Base-by-base conservation (phyloP, 2,329 filamentous ascomycete genomes). In the Ceratocystis cacaofunesta region DNA sequence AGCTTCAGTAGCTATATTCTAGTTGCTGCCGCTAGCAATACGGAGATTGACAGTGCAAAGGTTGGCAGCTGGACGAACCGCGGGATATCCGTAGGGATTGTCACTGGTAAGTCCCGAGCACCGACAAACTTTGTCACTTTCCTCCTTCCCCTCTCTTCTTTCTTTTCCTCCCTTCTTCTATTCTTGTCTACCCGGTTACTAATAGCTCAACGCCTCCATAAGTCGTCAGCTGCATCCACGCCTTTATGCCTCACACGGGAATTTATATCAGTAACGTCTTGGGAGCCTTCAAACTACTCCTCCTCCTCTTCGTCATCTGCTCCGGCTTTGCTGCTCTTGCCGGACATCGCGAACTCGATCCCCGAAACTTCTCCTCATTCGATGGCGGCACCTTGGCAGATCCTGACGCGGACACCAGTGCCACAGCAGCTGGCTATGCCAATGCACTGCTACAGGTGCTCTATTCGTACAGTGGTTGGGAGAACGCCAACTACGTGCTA, bases 401-500 rank as follows among this genome's bases (percentile, higher is more conserved):
- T 5, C 5, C 19, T 19, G 12, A 2, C 12, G 8, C 30, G 43
- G 8, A 15, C 6, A 28, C 6, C 2, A 43, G 19, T 30, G 28
- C 30, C 6, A 64, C 50, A 4, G 65, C 65, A 2, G 41, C 62
- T 5, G 55, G 62, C 15, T 66, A 64, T 66, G 65, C 65, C 19
- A 83, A 80, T 2, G 82, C 83, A 0, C 74, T 85, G 10, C 75
- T 85, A 2, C 80, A 80, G 32, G 80, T 85, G 65, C 76, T 85
- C 17, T 84, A 85, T 74, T 82, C 79, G 15, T 85, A 84, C 74
- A 82, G 82, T 69, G 83, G 83, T 2, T 86, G 82, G 83, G 81
- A 84, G 70, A 85, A 84, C 66, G 82, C 82, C 36, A 85, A 84
- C 72, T 85, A 85, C 67, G 83, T 85, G 1, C 73, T 85, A 2